Percentiles rank a stretch among this genome's conserved stretches.
Conservation (phyloP, 1,139 yeast species). For the Pneumocystis murina region DNA sequence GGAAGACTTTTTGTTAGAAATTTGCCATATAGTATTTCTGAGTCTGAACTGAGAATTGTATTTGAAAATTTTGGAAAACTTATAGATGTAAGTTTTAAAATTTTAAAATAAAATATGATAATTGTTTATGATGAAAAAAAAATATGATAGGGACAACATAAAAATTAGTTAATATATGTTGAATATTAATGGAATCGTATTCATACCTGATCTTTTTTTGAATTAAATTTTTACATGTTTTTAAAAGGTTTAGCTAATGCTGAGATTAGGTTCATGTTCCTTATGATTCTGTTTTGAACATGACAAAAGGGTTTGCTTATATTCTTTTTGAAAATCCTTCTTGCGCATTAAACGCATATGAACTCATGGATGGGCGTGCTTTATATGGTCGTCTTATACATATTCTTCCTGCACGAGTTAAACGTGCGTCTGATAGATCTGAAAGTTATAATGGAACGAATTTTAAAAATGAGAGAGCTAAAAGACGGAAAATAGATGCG, state of each 20-base stretch:
- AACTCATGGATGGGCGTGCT: constrained; percentile 65
- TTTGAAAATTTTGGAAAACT: constrained; percentile 34
- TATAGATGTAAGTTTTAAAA: constrained; percentile 21
- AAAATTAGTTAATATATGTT: background rate
- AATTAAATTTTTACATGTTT: background rate
- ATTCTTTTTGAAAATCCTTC: constrained; percentile 50
- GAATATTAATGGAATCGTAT: background rate
- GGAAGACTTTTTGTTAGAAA: constrained; percentile 84
- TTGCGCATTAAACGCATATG: constrained; percentile 64
- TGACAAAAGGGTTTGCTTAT: constrained; percentile 87
- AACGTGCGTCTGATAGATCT: constrained; percentile 55
- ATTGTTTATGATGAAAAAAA: background rate
- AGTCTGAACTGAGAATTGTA: constrained; percentile 53
- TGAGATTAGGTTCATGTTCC: constrained; percentile 68
- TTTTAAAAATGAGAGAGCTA: constrained; percentile 84
- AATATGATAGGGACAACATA: constrained; percentile 6
- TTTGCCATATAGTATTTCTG: constrained; percentile 64
- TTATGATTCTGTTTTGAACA: constrained; percentile 74
- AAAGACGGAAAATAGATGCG: constrained; percentile 75
- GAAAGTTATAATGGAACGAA: constrained; percentile 73
- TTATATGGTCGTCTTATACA: constrained; percentile 91
- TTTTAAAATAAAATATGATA: background rate
- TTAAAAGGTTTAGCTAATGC: background rate
- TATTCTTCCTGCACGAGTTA: constrained; percentile 70
- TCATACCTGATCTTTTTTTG: background rate